These are phyloP conservation scores for Trypanosomatidae sp. DNA, from an alignment of 208 protist species.

Conservation along the genomic window DNA sequence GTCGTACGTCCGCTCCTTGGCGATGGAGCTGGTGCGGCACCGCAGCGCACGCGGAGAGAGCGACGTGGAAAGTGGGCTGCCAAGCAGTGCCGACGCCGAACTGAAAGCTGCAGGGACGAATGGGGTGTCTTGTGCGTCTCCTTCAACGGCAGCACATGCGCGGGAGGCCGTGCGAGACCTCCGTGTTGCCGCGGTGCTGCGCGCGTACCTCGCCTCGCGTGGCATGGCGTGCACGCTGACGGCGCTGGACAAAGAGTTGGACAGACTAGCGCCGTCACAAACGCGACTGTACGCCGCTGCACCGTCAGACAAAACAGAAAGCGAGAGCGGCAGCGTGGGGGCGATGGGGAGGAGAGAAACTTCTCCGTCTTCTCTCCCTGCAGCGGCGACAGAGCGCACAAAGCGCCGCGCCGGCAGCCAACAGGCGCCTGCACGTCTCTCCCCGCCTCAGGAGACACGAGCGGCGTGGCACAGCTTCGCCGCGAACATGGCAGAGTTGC, in stretches of 20 bases:
- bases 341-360: no score
- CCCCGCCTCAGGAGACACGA: constrained; percentile 12
- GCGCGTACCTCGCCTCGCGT: constrained; percentile 45
- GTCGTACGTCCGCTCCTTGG: constrained; percentile 14
- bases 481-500: constrained; percentile 6
- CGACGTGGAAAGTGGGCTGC: no score
- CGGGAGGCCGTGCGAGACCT: constrained; percentile 35
- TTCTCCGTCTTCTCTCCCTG: no score
- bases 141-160: background rate
- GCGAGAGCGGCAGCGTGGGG: no score
- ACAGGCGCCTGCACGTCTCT: background rate
- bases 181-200: constrained; percentile 39
- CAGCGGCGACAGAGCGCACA: no score
- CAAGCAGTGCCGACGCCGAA: no score
- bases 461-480: constrained; percentile 18
- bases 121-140: no score
- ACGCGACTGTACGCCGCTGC: constrained; percentile 5
- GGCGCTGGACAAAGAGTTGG: constrained; percentile 43
- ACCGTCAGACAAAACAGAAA: no score
- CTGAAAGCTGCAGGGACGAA: no score
- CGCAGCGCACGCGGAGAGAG: constrained; percentile 1
- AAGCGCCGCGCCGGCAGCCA: no score
- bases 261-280: constrained; percentile 22
- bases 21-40: constrained; percentile 6
- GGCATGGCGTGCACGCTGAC: constrained; percentile 43